Conservation (phyloP, 2,329 filamentous ascomycete species). For the Aspergillus thermomutatus region DNA sequence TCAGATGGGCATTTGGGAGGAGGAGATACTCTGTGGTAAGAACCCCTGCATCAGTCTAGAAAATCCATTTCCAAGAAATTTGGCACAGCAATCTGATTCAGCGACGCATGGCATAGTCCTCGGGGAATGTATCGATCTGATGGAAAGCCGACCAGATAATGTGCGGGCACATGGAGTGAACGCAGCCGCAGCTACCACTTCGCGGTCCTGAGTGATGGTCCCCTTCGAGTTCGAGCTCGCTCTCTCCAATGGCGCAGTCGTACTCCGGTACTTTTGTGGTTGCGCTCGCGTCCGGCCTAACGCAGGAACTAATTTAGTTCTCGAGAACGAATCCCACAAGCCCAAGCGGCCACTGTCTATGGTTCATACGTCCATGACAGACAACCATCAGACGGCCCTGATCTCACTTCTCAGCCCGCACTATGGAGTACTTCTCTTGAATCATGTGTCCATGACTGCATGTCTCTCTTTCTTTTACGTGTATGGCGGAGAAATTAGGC, state of each 20-base stretch:
- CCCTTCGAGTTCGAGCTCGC: not conserved
- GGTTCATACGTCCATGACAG: not conserved
- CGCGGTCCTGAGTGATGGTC: conserved; percentile 20
- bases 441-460: not conserved
- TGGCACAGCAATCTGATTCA: not conserved
- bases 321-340: not conserved
- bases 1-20: conserved; percentile 94
- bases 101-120: conserved; percentile 40
- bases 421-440: not conserved
- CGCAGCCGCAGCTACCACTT: conserved; percentile 18
- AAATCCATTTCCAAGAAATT: not conserved
- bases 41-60: conserved; percentile 16
- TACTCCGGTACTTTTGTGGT: conserved; percentile 4
- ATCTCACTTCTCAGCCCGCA: not conserved
- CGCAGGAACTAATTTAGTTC: conserved; percentile 8
- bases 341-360: not conserved
- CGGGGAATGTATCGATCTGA: conserved; percentile 52
- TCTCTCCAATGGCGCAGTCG: not conserved
- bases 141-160: conserved; percentile 39
- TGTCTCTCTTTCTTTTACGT: not conserved
- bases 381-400: not conserved
- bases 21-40: conserved; percentile 81
- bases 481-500: not conserved
- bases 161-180: conserved; percentile 18
- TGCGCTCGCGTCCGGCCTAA: not conserved